Percentiles rank a stretch among this genome's conserved stretches.
Conservation (phyloP, 2,329 filamentous ascomycete species). For the Fusarium sp. region DNA sequence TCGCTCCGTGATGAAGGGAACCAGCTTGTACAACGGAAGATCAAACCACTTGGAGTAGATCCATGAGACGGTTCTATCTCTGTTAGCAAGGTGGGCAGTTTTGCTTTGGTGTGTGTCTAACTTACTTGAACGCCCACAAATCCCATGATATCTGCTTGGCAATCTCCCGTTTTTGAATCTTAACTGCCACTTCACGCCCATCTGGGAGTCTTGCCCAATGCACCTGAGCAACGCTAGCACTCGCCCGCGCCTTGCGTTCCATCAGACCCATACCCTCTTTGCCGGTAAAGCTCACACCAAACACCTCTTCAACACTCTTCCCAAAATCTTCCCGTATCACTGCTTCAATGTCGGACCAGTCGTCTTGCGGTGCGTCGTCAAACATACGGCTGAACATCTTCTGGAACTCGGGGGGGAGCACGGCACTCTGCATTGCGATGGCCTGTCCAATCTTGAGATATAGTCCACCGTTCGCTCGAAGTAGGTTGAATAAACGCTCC, state of each 20-base stretch:
- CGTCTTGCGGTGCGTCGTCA: conserved; percentile 94
- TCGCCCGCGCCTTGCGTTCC: conserved; percentile 74
- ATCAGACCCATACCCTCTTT: conserved; percentile 76
- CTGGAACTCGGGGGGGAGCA: conserved; percentile 94
- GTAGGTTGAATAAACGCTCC: conserved; percentile 82
- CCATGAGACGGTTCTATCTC: conserved; percentile 76
- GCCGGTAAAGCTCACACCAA: conserved; percentile 85
- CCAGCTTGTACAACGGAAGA: conserved; percentile 89
- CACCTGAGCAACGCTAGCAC: conserved; percentile 95
- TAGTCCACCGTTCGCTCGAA: conserved; percentile 88
- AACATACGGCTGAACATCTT: conserved; percentile 98
- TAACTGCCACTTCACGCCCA: conserved; percentile 92
- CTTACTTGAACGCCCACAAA: conserved; percentile 91
- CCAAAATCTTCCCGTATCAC: conserved; percentile 92
- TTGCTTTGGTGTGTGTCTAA: conserved; percentile 11
- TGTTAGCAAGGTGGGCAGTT: conserved; percentile 30
- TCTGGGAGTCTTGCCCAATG: conserved; percentile 91
- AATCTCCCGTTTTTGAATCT: conserved; percentile 97
- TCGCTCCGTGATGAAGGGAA: conserved; percentile 94
- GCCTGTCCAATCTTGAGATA: conserved; percentile 99
- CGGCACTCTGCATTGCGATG: conserved; percentile 96
- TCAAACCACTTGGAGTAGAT: conserved; percentile 92
- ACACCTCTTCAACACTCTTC: conserved; percentile 88
- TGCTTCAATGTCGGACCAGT: conserved; percentile 85
- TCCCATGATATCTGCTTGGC: conserved; percentile 92